Evolutionary conservation across 495 filamentous ascomycete species (phyloP), one percentile per base, ranked within the genome.

Genomic region (Penicillium taxi): DNA sequence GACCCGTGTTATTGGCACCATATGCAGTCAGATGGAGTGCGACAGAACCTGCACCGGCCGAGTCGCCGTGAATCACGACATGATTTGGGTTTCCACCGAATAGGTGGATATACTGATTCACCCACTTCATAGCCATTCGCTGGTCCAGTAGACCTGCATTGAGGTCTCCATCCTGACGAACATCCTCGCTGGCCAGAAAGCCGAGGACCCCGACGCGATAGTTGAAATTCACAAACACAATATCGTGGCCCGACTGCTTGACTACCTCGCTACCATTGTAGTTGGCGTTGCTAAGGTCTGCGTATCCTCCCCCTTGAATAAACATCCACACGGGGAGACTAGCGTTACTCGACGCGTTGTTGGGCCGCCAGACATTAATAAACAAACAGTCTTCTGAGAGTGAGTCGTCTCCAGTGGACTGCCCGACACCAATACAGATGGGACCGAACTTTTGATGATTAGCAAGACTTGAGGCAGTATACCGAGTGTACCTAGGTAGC

Each of bases 201-300:
- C 83, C 84, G 42, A 75, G 74, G 0, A 75, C 60, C 0, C 82
- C 81, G n/a, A 86, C 78, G 1, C 84, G 76, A 45, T 86, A 86
- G 47, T 86, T 87, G 59, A 86, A 77, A 41, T 74, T 80, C 5
- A 89, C 76, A 23, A 84, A 63, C 5, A 89, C 62, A 29, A 86
- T 70, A 6, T 47, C 44, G 17, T 55, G 43, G 1, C 62, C 68
- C 0, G 74, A 76, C 20, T 69, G 66, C 27, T 64, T 29, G 3
- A 86, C 67, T 0, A 85, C 68, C 5, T 63, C 55, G 5, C 63
- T 73, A 2, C 75, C 80, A 44, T 86, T 76, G 55, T 69, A 76
- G 56, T 85, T 82, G 1, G 70, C 63, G 51, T 83, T 83, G 32
- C 69, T 56, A 48, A 78, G 69, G 2, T 48, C 32, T 3, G 70